phyloP scores from a whole-genome alignment of 768 basidiomycete genomes.

The Pulveroboletus sp. region DNA sequence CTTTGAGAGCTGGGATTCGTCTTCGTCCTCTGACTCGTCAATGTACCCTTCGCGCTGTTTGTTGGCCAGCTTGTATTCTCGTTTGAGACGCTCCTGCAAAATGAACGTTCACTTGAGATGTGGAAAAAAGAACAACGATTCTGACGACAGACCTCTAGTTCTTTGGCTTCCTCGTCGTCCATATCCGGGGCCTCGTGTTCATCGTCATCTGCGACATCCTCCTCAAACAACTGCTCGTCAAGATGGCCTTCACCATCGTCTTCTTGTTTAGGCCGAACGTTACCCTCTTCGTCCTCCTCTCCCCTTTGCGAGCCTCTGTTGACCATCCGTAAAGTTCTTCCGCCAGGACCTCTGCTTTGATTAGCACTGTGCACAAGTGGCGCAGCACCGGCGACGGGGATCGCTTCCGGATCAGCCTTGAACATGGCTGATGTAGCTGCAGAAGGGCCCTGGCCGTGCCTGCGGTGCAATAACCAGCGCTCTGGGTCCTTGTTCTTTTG shows the following conservation, averaged over 20 bases:
- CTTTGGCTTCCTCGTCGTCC: constrained; percentile 82
- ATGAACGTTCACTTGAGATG: background rate
- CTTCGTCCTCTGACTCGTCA: constrained; percentile 72
- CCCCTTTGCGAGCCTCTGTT: constrained; percentile 60
- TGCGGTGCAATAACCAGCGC: constrained; percentile 61
- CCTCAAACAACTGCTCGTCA: constrained; percentile 81
- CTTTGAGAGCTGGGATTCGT: constrained; percentile 53
- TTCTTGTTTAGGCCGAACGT: constrained; percentile 51
- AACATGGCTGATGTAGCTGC: constrained; percentile 64
- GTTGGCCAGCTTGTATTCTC: constrained; percentile 76
- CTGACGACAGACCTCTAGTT: constrained; percentile 58
- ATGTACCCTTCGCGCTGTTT: constrained; percentile 65
- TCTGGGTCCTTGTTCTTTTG: constrained; percentile 75
- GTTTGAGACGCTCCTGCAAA: constrained; percentile 73
- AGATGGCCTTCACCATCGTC: constrained; percentile 73
- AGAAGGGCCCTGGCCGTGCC: constrained; percentile 57
- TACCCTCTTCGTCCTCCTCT: constrained; percentile 68
- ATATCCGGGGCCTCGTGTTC: constrained; percentile 69
- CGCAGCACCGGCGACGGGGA: constrained; percentile 36
- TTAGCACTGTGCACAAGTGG: constrained; percentile 47
- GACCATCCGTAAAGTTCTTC: constrained; percentile 60
- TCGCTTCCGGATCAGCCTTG: constrained; percentile 58
- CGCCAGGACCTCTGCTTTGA: constrained; percentile 67
- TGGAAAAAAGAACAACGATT: background rate
- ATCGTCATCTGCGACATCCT: constrained; percentile 84